Evolutionary conservation across 257 asterid genomes (phyloP).

Genomic region (Nicotiana knightiana): DNA sequence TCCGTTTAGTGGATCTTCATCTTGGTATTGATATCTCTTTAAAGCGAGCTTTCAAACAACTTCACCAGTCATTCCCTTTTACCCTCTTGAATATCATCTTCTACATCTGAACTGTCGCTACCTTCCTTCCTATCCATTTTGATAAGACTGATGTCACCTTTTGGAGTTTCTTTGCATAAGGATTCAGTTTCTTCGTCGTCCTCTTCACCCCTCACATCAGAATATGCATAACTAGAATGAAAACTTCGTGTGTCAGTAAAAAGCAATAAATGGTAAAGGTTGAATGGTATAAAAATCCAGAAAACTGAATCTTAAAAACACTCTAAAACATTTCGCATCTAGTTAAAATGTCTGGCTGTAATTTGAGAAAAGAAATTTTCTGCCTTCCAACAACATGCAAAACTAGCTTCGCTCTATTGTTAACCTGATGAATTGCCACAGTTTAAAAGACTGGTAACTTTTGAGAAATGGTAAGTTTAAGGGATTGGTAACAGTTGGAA

Average conservation of each 20-base stretch:
- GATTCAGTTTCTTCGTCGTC: slow-evolving; percentile 80
- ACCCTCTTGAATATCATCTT: slow-evolving; percentile 44
- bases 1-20: neutral
- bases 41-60: slow-evolving; percentile 3
- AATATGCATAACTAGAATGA: slow-evolving; percentile 73
- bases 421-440: neutral
- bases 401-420: neutral
- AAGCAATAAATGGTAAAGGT: neutral
- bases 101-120: slow-evolving; percentile 45
- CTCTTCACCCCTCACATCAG: slow-evolving; percentile 65
- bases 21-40: neutral
- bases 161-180: slow-evolving; percentile 48
- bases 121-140: slow-evolving; percentile 46
- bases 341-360: neutral
- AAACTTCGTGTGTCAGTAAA: neutral
- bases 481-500: neutral
- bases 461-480: neutral
- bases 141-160: slow-evolving; percentile 69
- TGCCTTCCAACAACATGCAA: neutral
- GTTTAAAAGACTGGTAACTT: neutral
- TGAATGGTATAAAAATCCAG: neutral
- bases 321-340: neutral
- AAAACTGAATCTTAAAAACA: neutral
- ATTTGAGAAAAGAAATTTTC: neutral
- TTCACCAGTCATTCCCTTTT: slow-evolving; percentile 38